Evolutionary conservation across 371 early-diverging fungal species (phyloP).

Genomic region (Umbelopsis sp.): DNA sequence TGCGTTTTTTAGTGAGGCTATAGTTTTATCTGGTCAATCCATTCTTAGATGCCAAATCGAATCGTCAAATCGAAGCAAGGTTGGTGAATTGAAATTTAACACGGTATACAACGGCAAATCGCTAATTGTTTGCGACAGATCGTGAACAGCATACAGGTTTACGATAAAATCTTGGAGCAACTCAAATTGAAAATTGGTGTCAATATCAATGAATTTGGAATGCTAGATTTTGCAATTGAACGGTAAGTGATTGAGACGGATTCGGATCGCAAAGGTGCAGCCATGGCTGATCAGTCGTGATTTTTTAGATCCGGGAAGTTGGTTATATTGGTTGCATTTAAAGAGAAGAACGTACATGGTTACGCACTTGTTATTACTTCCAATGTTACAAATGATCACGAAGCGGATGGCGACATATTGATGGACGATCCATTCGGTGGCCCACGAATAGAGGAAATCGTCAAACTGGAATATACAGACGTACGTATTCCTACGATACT

Average conservation of each 20-base stretch:
- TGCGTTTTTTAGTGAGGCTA: neutral
- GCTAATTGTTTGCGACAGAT: neutral
- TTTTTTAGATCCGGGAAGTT: neutral
- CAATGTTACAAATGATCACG: neutral
- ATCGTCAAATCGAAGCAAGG: constrained; percentile 9
- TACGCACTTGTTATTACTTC: neutral
- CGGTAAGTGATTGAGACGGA: neutral
- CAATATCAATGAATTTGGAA: neutral
- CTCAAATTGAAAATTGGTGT: neutral
- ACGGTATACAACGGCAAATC: neutral
- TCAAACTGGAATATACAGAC: constrained; percentile 1
- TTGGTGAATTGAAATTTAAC: no score
- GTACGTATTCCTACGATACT: neutral
- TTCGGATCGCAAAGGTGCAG: no score
- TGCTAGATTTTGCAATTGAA: constrained; percentile 5
- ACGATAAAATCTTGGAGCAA: constrained; percentile 5
- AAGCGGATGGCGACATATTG: constrained; percentile 1
- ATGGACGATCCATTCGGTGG: neutral
- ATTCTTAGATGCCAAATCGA: neutral
- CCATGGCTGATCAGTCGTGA: no score
- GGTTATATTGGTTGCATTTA: neutral
- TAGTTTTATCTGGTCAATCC: constrained; percentile 1
- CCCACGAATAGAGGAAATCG: neutral
- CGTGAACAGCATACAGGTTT: neutral
- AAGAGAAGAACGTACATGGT: neutral